Conservation (phyloP, 2,329 filamentous ascomycete species). For the Trichoderma oligosporum region DNA sequence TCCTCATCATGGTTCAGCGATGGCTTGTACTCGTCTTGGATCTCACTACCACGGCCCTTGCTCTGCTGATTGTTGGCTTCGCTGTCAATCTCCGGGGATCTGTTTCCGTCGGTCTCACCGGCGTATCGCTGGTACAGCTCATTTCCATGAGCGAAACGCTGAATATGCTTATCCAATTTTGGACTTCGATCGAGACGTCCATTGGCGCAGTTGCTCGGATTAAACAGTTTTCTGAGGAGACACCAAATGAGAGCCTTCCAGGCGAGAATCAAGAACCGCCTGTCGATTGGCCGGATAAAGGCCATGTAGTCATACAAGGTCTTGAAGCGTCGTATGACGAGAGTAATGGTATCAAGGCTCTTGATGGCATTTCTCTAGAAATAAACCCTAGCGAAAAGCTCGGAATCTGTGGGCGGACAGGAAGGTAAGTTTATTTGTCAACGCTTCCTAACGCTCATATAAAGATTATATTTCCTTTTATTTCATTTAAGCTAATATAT, state of each 20-base stretch:
- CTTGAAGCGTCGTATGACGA: constrained; percentile 30
- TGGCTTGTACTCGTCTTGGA: constrained; percentile 54
- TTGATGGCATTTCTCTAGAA: constrained; percentile 35
- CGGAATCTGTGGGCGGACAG: constrained; percentile 10
- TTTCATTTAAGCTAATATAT: not conserved
- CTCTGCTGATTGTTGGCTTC: constrained; percentile 46
- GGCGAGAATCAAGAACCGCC: constrained; percentile 25
- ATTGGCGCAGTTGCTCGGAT: constrained; percentile 36
- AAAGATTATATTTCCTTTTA: constrained; percentile 14
- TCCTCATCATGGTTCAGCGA: constrained; percentile 53
- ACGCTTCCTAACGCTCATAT: no score
- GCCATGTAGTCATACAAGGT: constrained; percentile 28
- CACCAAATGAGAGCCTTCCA: constrained; percentile 27
- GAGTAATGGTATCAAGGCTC: constrained; percentile 35
- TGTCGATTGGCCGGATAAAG: constrained; percentile 31
- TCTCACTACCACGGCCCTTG: constrained; percentile 45
- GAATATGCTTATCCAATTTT: constrained; percentile 35
- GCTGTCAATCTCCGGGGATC: constrained; percentile 35
- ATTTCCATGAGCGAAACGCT: constrained; percentile 34
- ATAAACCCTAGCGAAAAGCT: constrained; percentile 7
- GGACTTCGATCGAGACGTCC: constrained; percentile 39
- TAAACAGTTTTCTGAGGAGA: constrained; percentile 32
- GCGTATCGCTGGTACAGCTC: constrained; percentile 33
- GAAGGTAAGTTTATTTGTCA: constrained; percentile 20
- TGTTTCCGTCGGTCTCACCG: constrained; percentile 32